Base-by-base conservation (phyloP, 768 basidiomycete genomes). In the Phallus indusiatus region DNA sequence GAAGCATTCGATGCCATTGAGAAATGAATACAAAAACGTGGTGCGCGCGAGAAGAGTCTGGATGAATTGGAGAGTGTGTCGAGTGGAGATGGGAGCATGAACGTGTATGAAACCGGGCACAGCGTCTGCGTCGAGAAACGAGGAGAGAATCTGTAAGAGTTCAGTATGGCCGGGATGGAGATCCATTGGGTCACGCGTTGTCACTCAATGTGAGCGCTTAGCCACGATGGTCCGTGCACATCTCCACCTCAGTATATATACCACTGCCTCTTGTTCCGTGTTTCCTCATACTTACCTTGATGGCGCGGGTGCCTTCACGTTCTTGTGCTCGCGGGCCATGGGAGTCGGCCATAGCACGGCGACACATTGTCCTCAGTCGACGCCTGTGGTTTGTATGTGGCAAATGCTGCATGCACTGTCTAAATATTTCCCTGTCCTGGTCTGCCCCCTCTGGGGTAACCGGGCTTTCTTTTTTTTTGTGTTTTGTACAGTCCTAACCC, bases 381-480 rank as follows among this genome's bases (percentile, higher is more conserved):
- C 73, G 67, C 71, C 67, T 67, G 66, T 67, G 76, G 78, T 69
- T 83, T 83, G 81, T 83, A 78, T 84, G 81, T 71, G 80, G 73
- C 80, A 80, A 79, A 75, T 82, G 83, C 76, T 77, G 42, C 80
- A 84, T 83, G 84, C 83, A 86, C 78, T 78, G 81, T 85, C 83
- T 76, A 65, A 84, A 85, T 85, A 85, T 86, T 86, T 86, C 78
- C 83, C 84, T 72, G 83, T 84, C 80, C 81, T 74, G 74, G 78
- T 77, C 75, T 66, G 77, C 81, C 81, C 82, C 79, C 42, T 42
- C 42, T 42, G 42, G 42, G 42, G 42, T 42, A 42, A 42, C 50
- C 53, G 28, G 53, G 53, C 53, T 54, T 22, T 8, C n/a, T 54
- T 54, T 54, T 54, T 54, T 54, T 54, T 54, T 21, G 4, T 54